Base-by-base conservation (phyloP, 2,329 filamentous ascomycete species). In the Verticillium longisporum region DNA sequence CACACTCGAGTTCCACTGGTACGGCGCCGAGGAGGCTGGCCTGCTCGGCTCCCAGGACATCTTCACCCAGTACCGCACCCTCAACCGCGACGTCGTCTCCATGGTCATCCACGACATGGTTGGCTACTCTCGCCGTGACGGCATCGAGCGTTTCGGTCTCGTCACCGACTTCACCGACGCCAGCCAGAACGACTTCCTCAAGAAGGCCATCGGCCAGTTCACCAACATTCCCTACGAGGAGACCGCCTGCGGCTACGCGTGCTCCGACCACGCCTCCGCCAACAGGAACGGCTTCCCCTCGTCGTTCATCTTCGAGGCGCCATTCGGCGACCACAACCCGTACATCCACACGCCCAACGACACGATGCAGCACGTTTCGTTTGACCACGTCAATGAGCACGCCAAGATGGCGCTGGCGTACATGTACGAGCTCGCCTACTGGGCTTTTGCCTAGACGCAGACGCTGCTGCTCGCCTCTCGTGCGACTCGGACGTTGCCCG, bases 1-100 rank as follows among this genome's bases (percentile, higher is more conserved):
- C 72, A 92, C 89, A 0, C 75, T 95, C 62, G 91, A 95, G 75
- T 94, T 94, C 73, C 90, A 94, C 72, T 95, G 90, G 90, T 94
- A 93, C 74, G 88, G 87, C 3, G 91, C 89, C 1, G 91, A 95
- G 68, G 91, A 95, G 71, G 89, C 88, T 9, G 91, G 91, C 14
- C 78, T 95, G 53, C 82, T 94, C 1, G 91, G 91, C 56, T 90
- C 86, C 61, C 88, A 90, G 34, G 75, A 73, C 34, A 73, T 79
- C 59, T 78, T 78, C 64, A 67, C 73, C 31, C 65, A 69, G 53
- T 79, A 79, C 62, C 65, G 69, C 54, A 66, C 67, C 0, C 63
- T 67, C 3, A 68, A 69, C 3, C 67, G 68, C 1, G 69, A 74
- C 21, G 72, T 79, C 61, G 72, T 72, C 61, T 74, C 75, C 11